Evolutionary conservation across 2,329 filamentous ascomycete genomes (phyloP), one percentile per base, ranked within the genome.

Genomic region (Endoconidiophora laricicola): DNA sequence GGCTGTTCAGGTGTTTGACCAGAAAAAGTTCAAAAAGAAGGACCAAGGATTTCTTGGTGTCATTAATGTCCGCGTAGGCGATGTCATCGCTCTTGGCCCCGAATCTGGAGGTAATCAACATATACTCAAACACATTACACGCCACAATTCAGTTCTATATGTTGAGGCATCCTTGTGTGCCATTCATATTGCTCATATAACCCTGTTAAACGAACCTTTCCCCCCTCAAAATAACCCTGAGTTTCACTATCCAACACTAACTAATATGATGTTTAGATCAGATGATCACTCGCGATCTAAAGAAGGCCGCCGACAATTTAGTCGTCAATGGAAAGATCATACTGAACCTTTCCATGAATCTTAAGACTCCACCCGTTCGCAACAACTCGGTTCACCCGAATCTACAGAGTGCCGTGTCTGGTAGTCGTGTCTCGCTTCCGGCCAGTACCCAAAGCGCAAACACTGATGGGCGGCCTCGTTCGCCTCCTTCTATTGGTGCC

Each of bases 1-100:
- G 44, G 91, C 91, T 6, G 88, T 98, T 44, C 91, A 98, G 63
- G 94, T 98, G 50, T 98, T 98, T 63, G 91, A 98, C 66, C 91
- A 98, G 68, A 95, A 95, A 72, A 98, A 98, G 70, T 98, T 98
- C 71, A 98, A 98, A 74, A 98, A 98, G 78, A 98, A 96, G 86
- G 91, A 98, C 59, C 91, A 98, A 65, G 91, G 91, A 6, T 98
- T 98, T 62, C 73, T 98, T 5, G 91, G 91, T 52, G 91, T 54
- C 49, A 95, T 98, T 61, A 98, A 98, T 64, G 83, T 98, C 59
- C 82, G 88, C 53, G 83, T 98, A 57, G 91, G 91, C 59, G 88
- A 93, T 72, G 83, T 91, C 38, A 86, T 98, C 58, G 90, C 95
- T 63, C 71, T 98, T 56, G 81, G 85, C 55, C 78, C 86, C 52